A percentile compares a stretch with the other conserved stretches of the same genome.
phyloP scores from a whole-genome alignment of 2,329 filamentous ascomycete species.

The Fusarium sp. region DNA sequence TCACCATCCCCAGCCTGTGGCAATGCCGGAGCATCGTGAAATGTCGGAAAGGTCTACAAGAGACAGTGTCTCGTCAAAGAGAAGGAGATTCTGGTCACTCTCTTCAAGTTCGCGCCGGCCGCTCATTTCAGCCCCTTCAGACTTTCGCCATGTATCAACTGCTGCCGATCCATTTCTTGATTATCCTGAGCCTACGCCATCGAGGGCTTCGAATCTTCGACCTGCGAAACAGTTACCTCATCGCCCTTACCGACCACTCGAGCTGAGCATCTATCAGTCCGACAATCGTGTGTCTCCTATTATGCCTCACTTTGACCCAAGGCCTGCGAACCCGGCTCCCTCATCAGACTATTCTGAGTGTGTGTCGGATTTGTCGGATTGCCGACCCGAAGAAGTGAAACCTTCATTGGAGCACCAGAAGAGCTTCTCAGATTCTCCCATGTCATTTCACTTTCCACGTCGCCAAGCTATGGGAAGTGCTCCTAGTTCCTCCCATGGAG shows the following conservation, averaged over 20 bases:
- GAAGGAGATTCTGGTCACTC: conserved; percentile 59
- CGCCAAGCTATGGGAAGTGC: conserved; percentile 51
- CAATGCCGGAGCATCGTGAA: conserved; percentile 37
- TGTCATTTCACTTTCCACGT: conserved; percentile 68
- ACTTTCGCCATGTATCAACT: conserved; percentile 70
- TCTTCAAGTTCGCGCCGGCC: conserved; percentile 60
- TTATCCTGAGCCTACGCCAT: conserved; percentile 34
- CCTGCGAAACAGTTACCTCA: conserved; percentile 42
- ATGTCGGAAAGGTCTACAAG: conserved; percentile 46
- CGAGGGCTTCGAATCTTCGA: conserved; percentile 38
- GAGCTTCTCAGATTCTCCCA: conserved; percentile 58
- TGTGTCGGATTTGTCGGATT: conserved; percentile 45
- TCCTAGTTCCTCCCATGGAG: conserved; percentile 40
- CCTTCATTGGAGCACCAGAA: conserved; percentile 52
- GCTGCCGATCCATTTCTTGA: conserved; percentile 56
- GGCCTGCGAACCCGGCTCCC: conserved; percentile 48
- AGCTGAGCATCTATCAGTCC: conserved; percentile 64
- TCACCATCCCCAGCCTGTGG: conserved; percentile 46
- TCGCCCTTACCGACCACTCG: conserved; percentile 64
- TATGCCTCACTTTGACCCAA: conserved; percentile 62
- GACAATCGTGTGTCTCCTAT: conserved; percentile 65
- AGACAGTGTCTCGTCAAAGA: conserved; percentile 59
- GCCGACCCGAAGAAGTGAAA: conserved; percentile 47
- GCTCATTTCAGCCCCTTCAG: conserved; percentile 68
- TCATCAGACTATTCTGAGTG: conserved; percentile 53